A percentile compares a stretch with the other conserved stretches of the same genome.
These are phyloP conservation scores for Myxozyma nipponensis DNA, from an alignment of 805 yeast genomes.

Conservation along the genomic window DNA sequence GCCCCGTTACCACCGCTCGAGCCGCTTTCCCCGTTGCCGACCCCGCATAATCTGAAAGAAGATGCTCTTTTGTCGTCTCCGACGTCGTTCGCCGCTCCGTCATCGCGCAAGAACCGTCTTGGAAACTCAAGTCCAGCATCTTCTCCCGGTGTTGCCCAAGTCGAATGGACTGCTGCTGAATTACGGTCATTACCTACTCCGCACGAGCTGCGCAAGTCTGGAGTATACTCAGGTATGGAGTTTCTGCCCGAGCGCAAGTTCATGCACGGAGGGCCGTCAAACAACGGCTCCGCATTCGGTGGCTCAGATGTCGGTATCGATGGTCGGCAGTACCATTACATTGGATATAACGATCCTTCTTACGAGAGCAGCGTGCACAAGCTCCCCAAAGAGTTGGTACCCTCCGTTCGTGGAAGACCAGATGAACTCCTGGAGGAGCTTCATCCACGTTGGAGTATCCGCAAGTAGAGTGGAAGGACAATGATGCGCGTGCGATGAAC, in stretches of 20 bases:
- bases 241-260: slow-evolving; percentile 22
- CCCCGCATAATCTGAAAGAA: slow-evolving; percentile 23
- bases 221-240: slow-evolving; percentile 23
- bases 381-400: slow-evolving; percentile 14
- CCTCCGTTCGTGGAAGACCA: slow-evolving; percentile 10
- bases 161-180: slow-evolving; percentile 8
- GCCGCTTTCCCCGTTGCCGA: slow-evolving; percentile 25
- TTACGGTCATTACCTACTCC: slow-evolving; percentile 27
- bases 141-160: slow-evolving; percentile 13
- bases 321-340: background rate
- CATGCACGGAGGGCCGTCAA: background rate
- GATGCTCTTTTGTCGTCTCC: slow-evolving; percentile 20
- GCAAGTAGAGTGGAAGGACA: slow-evolving; percentile 7
- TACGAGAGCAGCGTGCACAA: background rate
- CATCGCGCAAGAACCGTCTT: background rate
- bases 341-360: background rate
- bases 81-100: slow-evolving; percentile 21
- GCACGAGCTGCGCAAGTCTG: slow-evolving; percentile 26
- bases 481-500: too few species aligned
- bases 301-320: background rate
- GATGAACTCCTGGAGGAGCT: slow-evolving; percentile 3
- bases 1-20: slow-evolving; percentile 14
- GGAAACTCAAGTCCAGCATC: background rate
- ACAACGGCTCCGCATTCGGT: background rate
- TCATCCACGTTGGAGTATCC: slow-evolving; percentile 23